A percentile compares a stretch with the other conserved stretches of the same genome.
Conservation (phyloP, 1,284 basidiomycete genomes). For the Puccinia triticina region DNA sequence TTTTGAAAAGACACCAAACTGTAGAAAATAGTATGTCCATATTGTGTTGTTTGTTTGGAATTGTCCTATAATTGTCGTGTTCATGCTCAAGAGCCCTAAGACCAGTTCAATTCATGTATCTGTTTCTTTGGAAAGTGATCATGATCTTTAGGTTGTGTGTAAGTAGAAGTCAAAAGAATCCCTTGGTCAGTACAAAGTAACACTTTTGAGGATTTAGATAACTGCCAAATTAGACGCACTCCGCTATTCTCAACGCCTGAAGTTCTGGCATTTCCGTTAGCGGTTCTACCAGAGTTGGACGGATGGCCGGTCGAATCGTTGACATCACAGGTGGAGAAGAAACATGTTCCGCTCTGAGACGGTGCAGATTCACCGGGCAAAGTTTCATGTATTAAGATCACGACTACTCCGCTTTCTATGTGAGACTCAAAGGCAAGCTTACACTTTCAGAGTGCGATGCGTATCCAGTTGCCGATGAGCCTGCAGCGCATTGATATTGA, state of each 20-base stretch:
- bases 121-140: conserved; percentile 24
- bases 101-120: neutral
- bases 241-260: neutral
- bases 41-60: neutral
- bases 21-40: too few species aligned
- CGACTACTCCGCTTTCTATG: neutral
- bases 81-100: neutral
- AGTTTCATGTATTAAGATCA: neutral
- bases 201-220: neutral
- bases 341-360: conserved; percentile 19
- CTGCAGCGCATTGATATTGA: conserved; percentile 12
- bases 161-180: neutral
- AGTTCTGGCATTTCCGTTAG: neutral
- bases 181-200: neutral
- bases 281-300: neutral
- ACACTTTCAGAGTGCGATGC: neutral
- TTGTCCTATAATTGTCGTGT: neutral
- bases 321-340: conserved; percentile 18
- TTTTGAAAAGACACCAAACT: too few species aligned
- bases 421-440: neutral
- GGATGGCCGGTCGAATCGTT: neutral
- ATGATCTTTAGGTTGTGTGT: neutral
- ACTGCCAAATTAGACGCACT: neutral
- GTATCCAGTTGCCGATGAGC: neutral
- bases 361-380: neutral